Evolutionary conservation across 345 rosid genomes (phyloP).

Genomic region (Orychophragmus violaceus): DNA sequence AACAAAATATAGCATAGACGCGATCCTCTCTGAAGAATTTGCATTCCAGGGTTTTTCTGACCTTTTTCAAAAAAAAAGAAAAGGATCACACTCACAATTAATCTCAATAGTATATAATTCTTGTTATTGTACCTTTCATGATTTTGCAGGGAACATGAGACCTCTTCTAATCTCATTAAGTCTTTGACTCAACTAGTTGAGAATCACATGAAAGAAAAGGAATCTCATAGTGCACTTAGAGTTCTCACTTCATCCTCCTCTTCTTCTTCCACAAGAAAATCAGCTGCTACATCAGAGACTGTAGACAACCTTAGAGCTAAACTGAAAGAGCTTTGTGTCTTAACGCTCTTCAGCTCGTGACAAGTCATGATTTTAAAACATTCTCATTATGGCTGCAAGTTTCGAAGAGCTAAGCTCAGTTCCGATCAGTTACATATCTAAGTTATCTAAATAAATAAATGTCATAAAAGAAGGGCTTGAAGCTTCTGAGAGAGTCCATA

Average conservation of each 20-base stretch:
- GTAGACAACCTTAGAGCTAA: slow-evolving; percentile 25
- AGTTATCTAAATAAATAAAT: slow-evolving; percentile 22
- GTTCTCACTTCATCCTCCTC: background rate
- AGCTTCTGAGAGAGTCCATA: slow-evolving; percentile 26
- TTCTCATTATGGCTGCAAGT: slow-evolving; percentile 6
- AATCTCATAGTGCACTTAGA: background rate
- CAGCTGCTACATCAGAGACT: slow-evolving; percentile 24
- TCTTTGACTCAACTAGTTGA: slow-evolving; percentile 24
- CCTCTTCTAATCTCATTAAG: slow-evolving; percentile 16
- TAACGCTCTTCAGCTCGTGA: slow-evolving; percentile 23
- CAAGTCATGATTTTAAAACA: slow-evolving; percentile 15
- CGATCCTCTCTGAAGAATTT: slow-evolving; percentile 25
- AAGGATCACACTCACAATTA: background rate
- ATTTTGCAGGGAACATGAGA: slow-evolving; percentile 14
- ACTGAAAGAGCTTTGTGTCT: slow-evolving; percentile 19
- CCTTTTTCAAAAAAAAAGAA: background rate
- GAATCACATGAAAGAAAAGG: slow-evolving; percentile 25
- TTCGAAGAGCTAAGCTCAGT: slow-evolving; percentile 28
- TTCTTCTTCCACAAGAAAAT: slow-evolving; percentile 17
- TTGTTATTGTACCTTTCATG: background rate
- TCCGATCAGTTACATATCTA: slow-evolving; percentile 27
- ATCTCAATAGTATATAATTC: background rate
- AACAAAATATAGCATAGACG: slow-evolving; percentile 16
- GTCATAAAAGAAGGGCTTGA: slow-evolving; percentile 29
- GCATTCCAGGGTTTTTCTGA: slow-evolving; percentile 8